phyloP scores from a whole-genome alignment of 2,329 filamentous ascomycete species.

The Phaeoacremonium minimum region DNA sequence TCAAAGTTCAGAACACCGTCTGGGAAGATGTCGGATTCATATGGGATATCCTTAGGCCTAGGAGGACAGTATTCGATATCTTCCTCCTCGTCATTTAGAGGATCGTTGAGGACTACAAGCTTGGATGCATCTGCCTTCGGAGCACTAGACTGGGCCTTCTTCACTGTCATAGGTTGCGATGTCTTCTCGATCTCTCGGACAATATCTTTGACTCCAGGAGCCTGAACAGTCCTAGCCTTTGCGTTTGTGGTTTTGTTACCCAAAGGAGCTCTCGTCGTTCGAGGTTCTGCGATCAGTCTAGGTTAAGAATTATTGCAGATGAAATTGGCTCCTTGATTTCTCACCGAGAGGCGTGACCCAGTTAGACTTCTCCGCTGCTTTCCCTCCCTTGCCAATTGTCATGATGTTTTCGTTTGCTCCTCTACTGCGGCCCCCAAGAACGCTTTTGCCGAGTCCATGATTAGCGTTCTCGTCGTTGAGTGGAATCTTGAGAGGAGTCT shows the following conservation, averaged over 20 bases:
- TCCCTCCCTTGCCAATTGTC: constrained; percentile 42
- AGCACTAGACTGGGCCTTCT: constrained; percentile 54
- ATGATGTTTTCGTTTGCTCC: constrained; percentile 52
- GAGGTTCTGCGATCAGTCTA: constrained; percentile 41
- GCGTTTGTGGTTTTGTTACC: constrained; percentile 97
- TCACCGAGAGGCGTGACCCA: constrained; percentile 73
- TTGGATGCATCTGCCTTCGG: constrained; percentile 51
- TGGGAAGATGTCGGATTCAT: constrained; percentile 67
- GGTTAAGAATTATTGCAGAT: neutral
- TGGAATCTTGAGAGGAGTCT: constrained; percentile 75
- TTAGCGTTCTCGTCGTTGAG: constrained; percentile 84
- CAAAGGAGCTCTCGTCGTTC: constrained; percentile 68
- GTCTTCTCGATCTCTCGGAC: constrained; percentile 60
- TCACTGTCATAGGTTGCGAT: constrained; percentile 54
- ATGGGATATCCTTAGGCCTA: constrained; percentile 59
- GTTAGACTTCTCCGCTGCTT: constrained; percentile 22
- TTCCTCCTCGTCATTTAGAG: constrained; percentile 53
- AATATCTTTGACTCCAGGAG: constrained; percentile 57
- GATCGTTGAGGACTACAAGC: constrained; percentile 54
- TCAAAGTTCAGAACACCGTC: constrained; percentile 51
- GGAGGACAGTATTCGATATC: constrained; percentile 92
- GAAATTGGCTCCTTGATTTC: constrained; percentile 14
- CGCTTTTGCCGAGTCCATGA: constrained; percentile 47
- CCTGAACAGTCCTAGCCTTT: constrained; percentile 67
- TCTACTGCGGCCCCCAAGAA: constrained; percentile 47